A percentile compares a stretch with the other conserved stretches of the same genome.
Evolutionary conservation across 106 monocot species (phyloP).

Genomic region (Dioscorea alata): DNA sequence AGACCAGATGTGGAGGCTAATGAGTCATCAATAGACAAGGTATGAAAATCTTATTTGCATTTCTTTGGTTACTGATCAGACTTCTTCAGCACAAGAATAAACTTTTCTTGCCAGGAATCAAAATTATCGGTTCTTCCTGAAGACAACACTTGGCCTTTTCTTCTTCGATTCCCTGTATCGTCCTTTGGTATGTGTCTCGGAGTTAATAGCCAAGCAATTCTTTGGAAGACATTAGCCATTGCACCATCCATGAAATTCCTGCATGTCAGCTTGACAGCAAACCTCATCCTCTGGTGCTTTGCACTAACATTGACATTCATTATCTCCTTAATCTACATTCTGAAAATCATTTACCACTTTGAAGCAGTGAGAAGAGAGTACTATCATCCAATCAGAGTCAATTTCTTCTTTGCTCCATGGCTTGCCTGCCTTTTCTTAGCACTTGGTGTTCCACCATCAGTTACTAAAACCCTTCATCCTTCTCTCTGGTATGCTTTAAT

Average conservation of each 20-base stretch:
- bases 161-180: constrained; percentile 9
- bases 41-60: no score
- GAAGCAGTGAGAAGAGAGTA: constrained; percentile 21
- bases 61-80: no score
- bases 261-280: constrained; percentile 8
- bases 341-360: constrained; percentile 24
- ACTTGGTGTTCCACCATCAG: constrained; percentile 11
- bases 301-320: constrained; percentile 2
- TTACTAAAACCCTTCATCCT: neutral
- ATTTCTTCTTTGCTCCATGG: constrained; percentile 32
- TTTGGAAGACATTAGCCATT: constrained; percentile 11
- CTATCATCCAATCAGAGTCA: constrained; percentile 18
- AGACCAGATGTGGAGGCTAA: no score
- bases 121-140: constrained; percentile 1
- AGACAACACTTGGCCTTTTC: constrained; percentile 12
- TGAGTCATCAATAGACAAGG: no score
- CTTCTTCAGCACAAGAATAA: no score
- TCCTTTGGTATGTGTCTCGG: constrained; percentile 11
- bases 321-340: constrained; percentile 8
- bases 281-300: constrained; percentile 24
- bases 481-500: constrained; percentile 10
- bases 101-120: constrained; percentile 3
- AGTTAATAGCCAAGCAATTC: constrained; percentile 11
- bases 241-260: constrained; percentile 10
- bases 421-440: constrained; percentile 23